Evolutionary conservation across 2,329 filamentous ascomycete genomes (phyloP).

Genomic region (Hypoxylon sp.): DNA sequence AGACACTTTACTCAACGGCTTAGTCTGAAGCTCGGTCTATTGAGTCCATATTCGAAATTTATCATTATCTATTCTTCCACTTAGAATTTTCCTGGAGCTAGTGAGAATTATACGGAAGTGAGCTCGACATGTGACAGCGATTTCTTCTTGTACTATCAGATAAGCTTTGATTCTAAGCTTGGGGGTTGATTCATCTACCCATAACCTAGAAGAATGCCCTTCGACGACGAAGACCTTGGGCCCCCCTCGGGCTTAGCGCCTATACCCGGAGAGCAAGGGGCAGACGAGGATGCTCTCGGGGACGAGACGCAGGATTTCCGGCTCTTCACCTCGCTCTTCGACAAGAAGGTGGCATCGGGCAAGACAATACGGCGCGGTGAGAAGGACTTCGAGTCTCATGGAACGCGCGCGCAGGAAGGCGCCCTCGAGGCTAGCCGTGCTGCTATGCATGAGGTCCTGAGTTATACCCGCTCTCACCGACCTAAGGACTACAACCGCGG

Average conservation of each 20-base stretch:
- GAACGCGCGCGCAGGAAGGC: slow-evolving; percentile 82
- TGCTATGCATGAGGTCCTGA: slow-evolving; percentile 90
- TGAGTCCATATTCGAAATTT: no score
- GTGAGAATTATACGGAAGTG: not conserved
- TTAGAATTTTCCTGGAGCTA: not conserved
- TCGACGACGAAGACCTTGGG: slow-evolving; percentile 48
- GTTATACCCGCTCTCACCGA: slow-evolving; percentile 80
- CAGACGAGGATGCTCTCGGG: slow-evolving; percentile 69
- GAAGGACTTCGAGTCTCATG: slow-evolving; percentile 97
- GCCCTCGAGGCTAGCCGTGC: slow-evolving; percentile 83
- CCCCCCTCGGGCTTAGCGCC: slow-evolving; percentile 27
- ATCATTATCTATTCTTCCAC: not conserved
- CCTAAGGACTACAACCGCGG: slow-evolving; percentile 75
- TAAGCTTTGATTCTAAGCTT: not conserved
- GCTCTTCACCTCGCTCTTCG: slow-evolving; percentile 70
- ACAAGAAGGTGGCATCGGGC: slow-evolving; percentile 60
- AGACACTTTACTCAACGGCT: not conserved
- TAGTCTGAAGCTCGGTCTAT: not conserved
- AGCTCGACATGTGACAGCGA: slow-evolving; percentile 18
- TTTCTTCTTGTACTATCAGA: not conserved
- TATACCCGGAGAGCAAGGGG: slow-evolving; percentile 50
- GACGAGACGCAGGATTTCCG: slow-evolving; percentile 92
- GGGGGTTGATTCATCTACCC: not conserved
- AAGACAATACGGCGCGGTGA: slow-evolving; percentile 89
- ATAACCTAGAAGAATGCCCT: slow-evolving; percentile 42